Percentiles rank a stretch among this genome's conserved stretches.
phyloP scores from a whole-genome alignment of 2,329 filamentous ascomycete species.

The Leptographium radiaticola region DNA sequence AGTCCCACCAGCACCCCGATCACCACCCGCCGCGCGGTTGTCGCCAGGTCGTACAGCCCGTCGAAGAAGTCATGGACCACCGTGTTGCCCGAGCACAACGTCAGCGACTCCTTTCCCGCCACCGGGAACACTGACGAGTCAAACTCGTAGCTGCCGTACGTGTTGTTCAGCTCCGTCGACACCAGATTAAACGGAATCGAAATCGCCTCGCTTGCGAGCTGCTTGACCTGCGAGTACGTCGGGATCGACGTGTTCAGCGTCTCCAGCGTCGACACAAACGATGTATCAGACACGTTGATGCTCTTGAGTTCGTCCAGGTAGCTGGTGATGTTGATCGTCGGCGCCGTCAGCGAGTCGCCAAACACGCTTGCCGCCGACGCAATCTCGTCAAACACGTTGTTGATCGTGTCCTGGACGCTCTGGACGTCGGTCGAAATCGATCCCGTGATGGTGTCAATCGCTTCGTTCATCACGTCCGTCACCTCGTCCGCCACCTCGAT shows the following conservation, averaged over 20 bases:
- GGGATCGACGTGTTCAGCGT: conserved; percentile 70
- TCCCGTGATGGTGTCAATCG: conserved; percentile 36
- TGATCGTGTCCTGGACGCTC: conserved; percentile 33
- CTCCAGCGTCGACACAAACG: conserved; percentile 55
- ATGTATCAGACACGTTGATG: conserved; percentile 53
- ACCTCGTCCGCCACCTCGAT: conserved; percentile 25
- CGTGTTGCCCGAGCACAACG: conserved; percentile 79
- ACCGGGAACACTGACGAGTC: conserved; percentile 68
- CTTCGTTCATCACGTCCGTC: conserved; percentile 37
- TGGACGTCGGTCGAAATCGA: conserved; percentile 40
- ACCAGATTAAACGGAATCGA: conserved; percentile 70
- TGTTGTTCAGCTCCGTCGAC: conserved; percentile 57
- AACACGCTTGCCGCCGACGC: conserved; percentile 37
- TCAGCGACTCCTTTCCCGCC: conserved; percentile 67
- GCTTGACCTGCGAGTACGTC: conserved; percentile 70
- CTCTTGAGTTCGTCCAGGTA: conserved; percentile 54
- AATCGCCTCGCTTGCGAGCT: conserved; percentile 64
- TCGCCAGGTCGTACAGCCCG: conserved; percentile 51
- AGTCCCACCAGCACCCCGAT: conserved; percentile 59
- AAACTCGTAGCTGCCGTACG: conserved; percentile 62
- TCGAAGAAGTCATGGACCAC: conserved; percentile 76
- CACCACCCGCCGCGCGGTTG: conserved; percentile 59
- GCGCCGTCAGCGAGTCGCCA: conserved; percentile 19
- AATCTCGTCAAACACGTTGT: conserved; percentile 41
- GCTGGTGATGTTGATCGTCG: conserved; percentile 49